These are phyloP conservation scores for Pseudoperonospora humuli DNA, from an alignment of 352 stramenopile genomes.

Conservation along the genomic window DNA sequence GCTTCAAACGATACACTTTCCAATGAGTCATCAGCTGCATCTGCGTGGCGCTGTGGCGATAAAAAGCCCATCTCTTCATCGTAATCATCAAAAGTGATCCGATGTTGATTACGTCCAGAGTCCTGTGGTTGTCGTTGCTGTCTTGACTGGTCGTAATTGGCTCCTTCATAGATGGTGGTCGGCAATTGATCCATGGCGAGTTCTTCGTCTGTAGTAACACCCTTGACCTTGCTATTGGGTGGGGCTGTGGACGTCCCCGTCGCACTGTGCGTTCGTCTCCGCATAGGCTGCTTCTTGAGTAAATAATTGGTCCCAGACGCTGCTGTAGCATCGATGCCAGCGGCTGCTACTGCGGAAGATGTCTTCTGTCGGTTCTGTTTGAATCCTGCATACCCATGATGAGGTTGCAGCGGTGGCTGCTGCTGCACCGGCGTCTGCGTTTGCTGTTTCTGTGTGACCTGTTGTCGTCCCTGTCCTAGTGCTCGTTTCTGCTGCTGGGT, in stretches of 20 bases:
- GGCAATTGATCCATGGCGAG: slow-evolving; percentile 32
- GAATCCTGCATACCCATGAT: slow-evolving; percentile 28
- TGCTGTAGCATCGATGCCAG: slow-evolving; percentile 4
- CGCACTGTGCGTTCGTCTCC: slow-evolving; percentile 60
- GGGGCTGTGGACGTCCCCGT: slow-evolving; percentile 18
- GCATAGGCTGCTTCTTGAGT: slow-evolving; percentile 71
- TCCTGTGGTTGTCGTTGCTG: slow-evolving; percentile 29
- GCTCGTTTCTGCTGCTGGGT: slow-evolving; percentile 29
- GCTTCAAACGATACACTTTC: slow-evolving; percentile 53
- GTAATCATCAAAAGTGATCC: slow-evolving; percentile 51
- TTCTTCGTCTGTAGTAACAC: slow-evolving; percentile 9
- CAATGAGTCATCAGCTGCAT: slow-evolving; percentile 28
- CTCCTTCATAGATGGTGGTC: slow-evolving; percentile 43
- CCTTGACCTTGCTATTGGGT: slow-evolving; percentile 21
- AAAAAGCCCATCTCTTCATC: slow-evolving; percentile 45
- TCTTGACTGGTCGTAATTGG: slow-evolving; percentile 23
- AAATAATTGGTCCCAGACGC: slow-evolving; percentile 30
- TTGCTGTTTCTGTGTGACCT: slow-evolving; percentile 36
- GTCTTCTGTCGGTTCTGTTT: slow-evolving; percentile 31
- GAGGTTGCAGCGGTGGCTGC: slow-evolving; percentile 40
- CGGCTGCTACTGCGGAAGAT: slow-evolving; percentile 12
- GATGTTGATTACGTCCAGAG: slow-evolving; percentile 46
- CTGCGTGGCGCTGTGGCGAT: slow-evolving; percentile 18
- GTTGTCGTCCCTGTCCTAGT: slow-evolving; percentile 28
- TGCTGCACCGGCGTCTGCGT: slow-evolving; percentile 29